These are phyloP conservation scores for Punctularia strigosozonata DNA, from an alignment of 768 basidiomycete genomes.

Conservation along the genomic window DNA sequence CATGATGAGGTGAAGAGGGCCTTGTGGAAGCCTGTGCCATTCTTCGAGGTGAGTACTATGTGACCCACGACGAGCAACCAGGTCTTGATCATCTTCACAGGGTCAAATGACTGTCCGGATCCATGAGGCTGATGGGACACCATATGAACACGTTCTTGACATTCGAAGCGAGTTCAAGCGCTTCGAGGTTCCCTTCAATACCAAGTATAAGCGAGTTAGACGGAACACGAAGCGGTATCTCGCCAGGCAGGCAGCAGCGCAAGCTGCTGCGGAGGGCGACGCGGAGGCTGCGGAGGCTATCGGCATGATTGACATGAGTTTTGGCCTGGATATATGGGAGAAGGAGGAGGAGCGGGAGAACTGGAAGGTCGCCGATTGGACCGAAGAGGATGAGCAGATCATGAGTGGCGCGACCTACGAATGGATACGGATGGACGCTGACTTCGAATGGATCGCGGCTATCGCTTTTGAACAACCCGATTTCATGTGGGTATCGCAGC, in stretches of 20 bases:
- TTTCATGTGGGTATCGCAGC: slow-evolving; percentile 97
- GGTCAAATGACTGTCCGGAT: slow-evolving; percentile 98
- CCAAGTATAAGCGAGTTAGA: slow-evolving; percentile 94
- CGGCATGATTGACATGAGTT: slow-evolving; percentile 89
- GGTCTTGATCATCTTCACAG: slow-evolving; percentile 20
- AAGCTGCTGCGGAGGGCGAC: slow-evolving; percentile 88
- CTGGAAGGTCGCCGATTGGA: slow-evolving; percentile 98
- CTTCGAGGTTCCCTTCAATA: slow-evolving; percentile 98
- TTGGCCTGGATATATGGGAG: slow-evolving; percentile 92
- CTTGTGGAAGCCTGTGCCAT: slow-evolving; percentile 66
- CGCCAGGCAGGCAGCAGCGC: slow-evolving; percentile 84
- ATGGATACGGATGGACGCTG: slow-evolving; percentile 98
- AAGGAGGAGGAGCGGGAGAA: slow-evolving; percentile 85
- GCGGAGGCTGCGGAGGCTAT: slow-evolving; percentile 88
- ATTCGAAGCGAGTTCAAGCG: slow-evolving; percentile 80
- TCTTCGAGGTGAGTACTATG: slow-evolving; percentile 66
- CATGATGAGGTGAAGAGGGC: slow-evolving; percentile 57
- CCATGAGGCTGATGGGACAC: slow-evolving; percentile 97
- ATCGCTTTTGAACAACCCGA: slow-evolving; percentile 91
- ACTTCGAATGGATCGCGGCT: slow-evolving; percentile 97
- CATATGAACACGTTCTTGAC: slow-evolving; percentile 95
- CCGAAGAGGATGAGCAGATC: slow-evolving; percentile 85
- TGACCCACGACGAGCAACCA: no score
- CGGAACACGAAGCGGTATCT: slow-evolving; percentile 94
- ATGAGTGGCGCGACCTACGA: slow-evolving; percentile 98